Percentiles rank a stretch among this genome's conserved stretches.
Evolutionary conservation across 768 basidiomycete genomes (phyloP).

Genomic region (Dioszegia crocea): DNA sequence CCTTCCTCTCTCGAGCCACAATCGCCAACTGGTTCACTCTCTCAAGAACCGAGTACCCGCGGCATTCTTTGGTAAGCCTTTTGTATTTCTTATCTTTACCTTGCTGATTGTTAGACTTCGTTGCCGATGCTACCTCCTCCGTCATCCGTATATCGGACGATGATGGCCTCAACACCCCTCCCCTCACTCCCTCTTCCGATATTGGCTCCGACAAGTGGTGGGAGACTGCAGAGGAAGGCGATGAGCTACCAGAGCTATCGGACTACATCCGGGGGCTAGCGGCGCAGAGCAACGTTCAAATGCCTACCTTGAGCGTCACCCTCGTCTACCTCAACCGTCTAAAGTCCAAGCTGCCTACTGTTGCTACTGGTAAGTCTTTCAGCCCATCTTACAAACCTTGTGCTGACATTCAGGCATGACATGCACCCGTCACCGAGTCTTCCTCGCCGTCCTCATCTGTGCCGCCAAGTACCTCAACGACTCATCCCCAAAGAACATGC

Average conservation of each 20-base stretch:
- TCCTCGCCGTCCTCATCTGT: constrained; percentile 91
- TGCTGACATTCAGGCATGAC: constrained; percentile 59
- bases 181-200: constrained; percentile 56
- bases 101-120: constrained; percentile 52
- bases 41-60: constrained; percentile 68
- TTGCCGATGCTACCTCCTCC: constrained; percentile 68
- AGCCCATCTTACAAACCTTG: neutral
- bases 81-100: neutral
- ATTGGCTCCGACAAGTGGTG: constrained; percentile 49
- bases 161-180: constrained; percentile 58
- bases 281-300: constrained; percentile 77
- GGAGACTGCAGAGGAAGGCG: constrained; percentile 31
- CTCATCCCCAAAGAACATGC: constrained; percentile 75
- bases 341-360: constrained; percentile 68
- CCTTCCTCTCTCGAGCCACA: constrained; percentile 67
- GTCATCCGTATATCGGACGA: constrained; percentile 57
- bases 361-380: constrained; percentile 68
- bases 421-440: constrained; percentile 91
- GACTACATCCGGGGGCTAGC: constrained; percentile 80
- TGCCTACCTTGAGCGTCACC: constrained; percentile 82
- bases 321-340: constrained; percentile 88
- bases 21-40: constrained; percentile 72
- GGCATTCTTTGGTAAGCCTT: constrained; percentile 67
- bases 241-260: constrained; percentile 63
- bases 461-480: constrained; percentile 97